Conservation (phyloP, 129 eudicot species). For the Helichrysum umbraculigerum region DNA sequence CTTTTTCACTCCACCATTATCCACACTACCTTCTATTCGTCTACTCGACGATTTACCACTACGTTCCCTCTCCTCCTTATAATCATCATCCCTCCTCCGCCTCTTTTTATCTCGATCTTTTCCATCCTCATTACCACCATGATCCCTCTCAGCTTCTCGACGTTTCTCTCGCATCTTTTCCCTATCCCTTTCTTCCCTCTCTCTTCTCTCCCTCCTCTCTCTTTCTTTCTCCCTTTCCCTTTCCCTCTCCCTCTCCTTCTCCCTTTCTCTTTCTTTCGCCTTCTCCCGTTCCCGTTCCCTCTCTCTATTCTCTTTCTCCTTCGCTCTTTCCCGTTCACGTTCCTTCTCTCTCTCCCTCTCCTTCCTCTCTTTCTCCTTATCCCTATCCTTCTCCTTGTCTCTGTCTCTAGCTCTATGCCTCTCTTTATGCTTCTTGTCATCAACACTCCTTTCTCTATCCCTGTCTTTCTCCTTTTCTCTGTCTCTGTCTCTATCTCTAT, state of each 20-base stretch:
- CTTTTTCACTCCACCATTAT: conserved; percentile 29
- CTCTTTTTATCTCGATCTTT: conserved; percentile 58
- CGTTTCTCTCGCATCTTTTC: conserved; percentile 54
- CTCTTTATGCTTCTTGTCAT: neutral
- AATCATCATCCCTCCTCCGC: conserved; percentile 60
- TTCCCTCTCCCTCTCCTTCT: neutral
- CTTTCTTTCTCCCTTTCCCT: neutral
- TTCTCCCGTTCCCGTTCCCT: neutral
- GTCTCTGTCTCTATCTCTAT: conserved; percentile 49
- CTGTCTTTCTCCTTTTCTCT: conserved; percentile 22
- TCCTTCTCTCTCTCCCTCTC: neutral
- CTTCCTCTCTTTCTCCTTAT: neutral
- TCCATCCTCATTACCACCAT: conserved; percentile 50
- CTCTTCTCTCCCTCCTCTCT: neutral
- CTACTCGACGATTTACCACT: conserved; percentile 43
- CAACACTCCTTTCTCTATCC: conserved; percentile 34
- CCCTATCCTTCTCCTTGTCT: neutral
- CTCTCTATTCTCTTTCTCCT: neutral
- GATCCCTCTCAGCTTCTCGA: conserved; percentile 48
- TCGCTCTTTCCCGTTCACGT: neutral
- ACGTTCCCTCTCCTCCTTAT: conserved; percentile 42
- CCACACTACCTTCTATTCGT: conserved; percentile 63
- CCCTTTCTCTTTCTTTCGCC: neutral
- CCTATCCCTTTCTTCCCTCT: conserved; percentile 17
- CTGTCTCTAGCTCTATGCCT: neutral